Base-by-base conservation (phyloP, 1,284 basidiomycete genomes). In the Ustilago lituana region DNA sequence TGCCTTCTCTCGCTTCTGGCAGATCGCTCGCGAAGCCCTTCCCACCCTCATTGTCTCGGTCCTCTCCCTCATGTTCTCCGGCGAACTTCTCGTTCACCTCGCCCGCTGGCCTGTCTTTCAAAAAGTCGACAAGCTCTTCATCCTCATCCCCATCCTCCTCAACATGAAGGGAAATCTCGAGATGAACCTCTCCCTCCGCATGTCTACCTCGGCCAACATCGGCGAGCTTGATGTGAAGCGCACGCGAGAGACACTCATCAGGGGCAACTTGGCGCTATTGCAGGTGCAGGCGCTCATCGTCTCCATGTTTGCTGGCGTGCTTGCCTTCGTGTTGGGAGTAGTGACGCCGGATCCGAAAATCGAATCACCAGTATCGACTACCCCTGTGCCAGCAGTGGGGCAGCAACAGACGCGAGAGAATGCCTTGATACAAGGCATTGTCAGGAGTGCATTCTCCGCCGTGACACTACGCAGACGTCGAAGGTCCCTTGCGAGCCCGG, bases 101-200 rank as follows among this genome's bases (percentile, higher is more conserved):
- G 90, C 93, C n/a, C 55, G 69, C 56, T 98, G 94, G 94, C 86
- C 86, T 57, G 93, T 94, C 37, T 95, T 98, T 87, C 86, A 87
- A 48, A 87, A 90, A 51, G 78, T 81, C n/a, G 91, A 97, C 85
- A 94, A 98, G 82, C 89, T 98, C 56, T 94, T 98, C 77, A 94
- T 98, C 85, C 91, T 98, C 57, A 90, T 97, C 8, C 94, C 95
- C 11, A 94, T 96, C 73, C 85, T 98, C 20, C 87, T 95, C 73
- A 98, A 98, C 77, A 88, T 98, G 65, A 97, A 97, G 81, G 95
- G 95, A 15, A 97, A 97, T 76, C 87, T 98, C 40, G 94, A 95
- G 83, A 94, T 95, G 91, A 94, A 94, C 70, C 87, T 85, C 2
- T 83, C 83, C 7, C 82, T 85, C 5, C 81, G 84, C 24, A 83